phyloP scores from a whole-genome alignment of 148 eudicot species.

The Persicaria tinctoria region DNA sequence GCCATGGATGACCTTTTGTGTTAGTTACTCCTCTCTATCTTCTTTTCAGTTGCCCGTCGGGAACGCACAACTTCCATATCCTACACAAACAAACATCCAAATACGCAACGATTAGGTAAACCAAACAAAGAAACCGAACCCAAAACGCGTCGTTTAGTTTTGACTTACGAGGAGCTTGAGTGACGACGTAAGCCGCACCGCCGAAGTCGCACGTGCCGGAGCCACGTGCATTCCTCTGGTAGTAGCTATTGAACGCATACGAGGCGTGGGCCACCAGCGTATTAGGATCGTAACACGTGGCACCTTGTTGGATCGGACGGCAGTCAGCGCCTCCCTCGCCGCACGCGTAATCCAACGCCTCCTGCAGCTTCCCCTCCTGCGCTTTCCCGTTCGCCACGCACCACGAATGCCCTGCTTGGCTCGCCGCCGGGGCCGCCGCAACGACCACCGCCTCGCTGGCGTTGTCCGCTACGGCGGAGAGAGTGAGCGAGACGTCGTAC shows the following conservation, averaged over 20 bases:
- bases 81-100: slow-evolving; percentile 34
- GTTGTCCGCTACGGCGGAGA: slow-evolving; percentile 10
- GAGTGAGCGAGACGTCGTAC: slow-evolving; percentile 47
- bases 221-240: slow-evolving; percentile 53
- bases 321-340: slow-evolving; percentile 87
- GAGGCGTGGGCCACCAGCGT: slow-evolving; percentile 76
- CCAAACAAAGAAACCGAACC: neutral
- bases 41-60: slow-evolving; percentile 46
- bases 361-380: slow-evolving; percentile 42
- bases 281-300: slow-evolving; percentile 65
- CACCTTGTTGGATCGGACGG: slow-evolving; percentile 63
- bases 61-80: slow-evolving; percentile 63
- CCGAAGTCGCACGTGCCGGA: slow-evolving; percentile 76
- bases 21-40: no score
- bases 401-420: slow-evolving; percentile 54
- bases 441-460: slow-evolving; percentile 21
- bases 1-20: neutral
- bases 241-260: slow-evolving; percentile 85
- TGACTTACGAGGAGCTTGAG: slow-evolving; percentile 70
- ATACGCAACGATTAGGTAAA: neutral
- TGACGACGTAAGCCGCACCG: slow-evolving; percentile 78
- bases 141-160: neutral
- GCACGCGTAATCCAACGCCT: slow-evolving; percentile 77
- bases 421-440: slow-evolving; percentile 15
- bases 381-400: slow-evolving; percentile 71